phyloP scores from a whole-genome alignment of 2,329 filamentous ascomycete genomes.

The Coniochaeta ligniaria region DNA sequence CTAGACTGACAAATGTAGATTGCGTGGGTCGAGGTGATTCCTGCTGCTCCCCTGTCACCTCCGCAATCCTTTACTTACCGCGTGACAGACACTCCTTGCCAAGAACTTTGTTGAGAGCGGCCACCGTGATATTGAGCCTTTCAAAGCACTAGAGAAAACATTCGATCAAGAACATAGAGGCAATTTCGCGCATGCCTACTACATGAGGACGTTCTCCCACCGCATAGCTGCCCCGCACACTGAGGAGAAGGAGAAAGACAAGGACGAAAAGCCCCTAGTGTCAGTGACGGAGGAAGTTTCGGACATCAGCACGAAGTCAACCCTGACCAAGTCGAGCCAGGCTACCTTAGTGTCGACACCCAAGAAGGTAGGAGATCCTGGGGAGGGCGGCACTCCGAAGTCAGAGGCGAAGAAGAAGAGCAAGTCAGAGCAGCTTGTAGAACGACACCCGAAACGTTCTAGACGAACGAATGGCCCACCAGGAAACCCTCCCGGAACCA shows the following conservation, averaged over 20 bases:
- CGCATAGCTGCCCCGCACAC: conserved; percentile 32
- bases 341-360: conserved; percentile 11
- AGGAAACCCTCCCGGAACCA: conserved; percentile 25
- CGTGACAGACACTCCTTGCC: conserved; percentile 42
- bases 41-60: background rate
- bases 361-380: conserved; percentile 11
- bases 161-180: conserved; percentile 57
- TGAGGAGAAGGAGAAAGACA: conserved; percentile 12
- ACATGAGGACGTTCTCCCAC: conserved; percentile 54
- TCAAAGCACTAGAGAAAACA: conserved; percentile 54
- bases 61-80: conserved; percentile 4
- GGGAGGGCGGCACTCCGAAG: conserved; percentile 10
- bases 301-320: conserved; percentile 9
- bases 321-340: conserved; percentile 1
- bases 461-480: conserved; percentile 26
- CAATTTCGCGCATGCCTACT: conserved; percentile 49
- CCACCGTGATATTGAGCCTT: conserved; percentile 53
- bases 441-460: conserved; percentile 24
- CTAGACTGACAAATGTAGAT: conserved; percentile 24
- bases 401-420: conserved; percentile 25
- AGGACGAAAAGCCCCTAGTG: conserved; percentile 22
- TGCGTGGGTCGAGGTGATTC: conserved; percentile 49
- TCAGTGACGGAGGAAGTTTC: conserved; percentile 19
- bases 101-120: conserved; percentile 59
- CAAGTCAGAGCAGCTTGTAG: conserved; percentile 26